Evolutionary conservation across 192 early-diverging fungal genomes (phyloP), one percentile per base, ranked within the genome.

Genomic region (Backusella tarrabulga): DNA sequence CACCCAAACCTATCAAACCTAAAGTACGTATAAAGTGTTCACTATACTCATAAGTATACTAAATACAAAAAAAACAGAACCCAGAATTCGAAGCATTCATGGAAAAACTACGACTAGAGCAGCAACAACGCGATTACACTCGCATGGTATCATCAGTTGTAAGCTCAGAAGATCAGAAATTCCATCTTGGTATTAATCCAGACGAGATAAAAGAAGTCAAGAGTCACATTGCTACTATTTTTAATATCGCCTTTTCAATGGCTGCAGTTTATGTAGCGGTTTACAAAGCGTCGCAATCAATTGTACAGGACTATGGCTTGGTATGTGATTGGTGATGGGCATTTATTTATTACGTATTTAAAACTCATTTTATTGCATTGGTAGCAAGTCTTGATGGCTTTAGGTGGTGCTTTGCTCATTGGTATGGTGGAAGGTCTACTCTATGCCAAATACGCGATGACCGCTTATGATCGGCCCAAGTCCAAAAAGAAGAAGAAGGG

Each of bases 201-300:
- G 63, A 74, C 35, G 77, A 79, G 19, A 34, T 79, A 21, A 72
- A 73, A 69, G 72, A 79, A 40, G 67, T 70, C 21, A 72, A 73
- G 23, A 35, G 67, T 26, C 77, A 79, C 41, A 34, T 79, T 5
- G 67, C 73, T 2, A 79, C 77, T 35, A 79, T 79, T 34, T 35
- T 74, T 9, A 79, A 79, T 60, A 79, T 79, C 34, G 63, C 19
- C 0, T 79, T 79, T 36, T 79, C 77, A 9, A 79, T 79, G 77
- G 77, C 70, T 15, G 77, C 77, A 21, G 73, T 79, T 21, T 74
- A 68, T 70, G 41, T 74, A 3, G 77, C 73, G 1, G 77, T 79
- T 15, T 79, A 68, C 29, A 63, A 74, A 23, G 73, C 77, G 3
- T 68, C 77, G 12, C 54, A 70, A 29, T 69, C 77, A 5, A 73